Base-by-base conservation (phyloP, 2,329 filamentous ascomycete species). In the Hypoxylon sp. region DNA sequence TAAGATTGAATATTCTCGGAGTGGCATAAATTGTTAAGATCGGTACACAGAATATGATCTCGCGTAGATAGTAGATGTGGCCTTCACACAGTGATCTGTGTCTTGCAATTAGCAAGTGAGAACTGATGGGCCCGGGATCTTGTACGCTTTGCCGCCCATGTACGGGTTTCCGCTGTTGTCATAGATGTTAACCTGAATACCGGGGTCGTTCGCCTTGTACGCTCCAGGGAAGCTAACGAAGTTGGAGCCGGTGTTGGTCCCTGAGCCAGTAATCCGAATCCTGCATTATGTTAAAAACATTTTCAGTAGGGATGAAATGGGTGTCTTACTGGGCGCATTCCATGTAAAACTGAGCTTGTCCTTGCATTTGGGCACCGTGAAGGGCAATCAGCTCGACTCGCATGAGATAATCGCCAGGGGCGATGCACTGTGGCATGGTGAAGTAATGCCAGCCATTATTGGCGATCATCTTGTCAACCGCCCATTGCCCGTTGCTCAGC, bases 391-490 rank as follows among this genome's bases (percentile, higher is more conserved):
- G 73, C 74, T 82, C 81, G 38, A 79, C 80, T 21, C 81, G 79
- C 75, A 82, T 77, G 41, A 82, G 79, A 73, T 82, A 82, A 51
- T 82, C 75, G 51, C 80, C 81, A 0, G 79, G 75, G 2, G 80
- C 79, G 6, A 82, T 67, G 69, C 79, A 80, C 21, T 73, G 60
- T 4, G 80, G 81, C 72, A 82, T 77, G 59, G 74, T 75, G 72
- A 82, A 81, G 69, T 79, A 78, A 71, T 82, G 79, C 73, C 81
- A 81, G 60, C 83, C 83, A 23, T 78, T 64, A 74, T 82, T 82
- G 46, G 75, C 67, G 70, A 85, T 84, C 79, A 85, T 80, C 67
- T 80, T 77, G 75, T 86, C 83, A 43, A 85, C 83, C 28, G 80
- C 83, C 83, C 83, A 86, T 60, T 78, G 77, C 25, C 79, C 79